Conservation (phyloP, 345 rosid species). For the Rhodamnia argentea region DNA sequence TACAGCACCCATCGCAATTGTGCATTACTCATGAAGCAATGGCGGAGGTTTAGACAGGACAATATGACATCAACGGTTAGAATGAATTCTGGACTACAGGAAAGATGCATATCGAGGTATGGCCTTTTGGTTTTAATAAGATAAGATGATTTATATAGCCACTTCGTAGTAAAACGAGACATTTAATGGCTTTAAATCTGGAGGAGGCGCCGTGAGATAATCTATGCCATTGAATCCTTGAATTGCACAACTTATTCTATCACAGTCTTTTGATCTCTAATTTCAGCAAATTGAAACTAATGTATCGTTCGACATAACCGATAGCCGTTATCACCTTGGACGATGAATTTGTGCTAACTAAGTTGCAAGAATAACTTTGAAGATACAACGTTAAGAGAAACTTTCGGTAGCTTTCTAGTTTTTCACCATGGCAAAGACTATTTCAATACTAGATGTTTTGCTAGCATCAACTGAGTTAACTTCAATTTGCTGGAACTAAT, state of each 20-base stretch:
- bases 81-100: not conserved
- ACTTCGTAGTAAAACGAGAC: not conserved
- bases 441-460: not conserved
- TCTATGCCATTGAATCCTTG: not conserved
- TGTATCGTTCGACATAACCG: accelerated
- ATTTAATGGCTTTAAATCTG: not conserved
- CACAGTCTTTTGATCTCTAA: not conserved
- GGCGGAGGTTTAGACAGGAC: not conserved
- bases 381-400: not conserved
- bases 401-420: accelerated
- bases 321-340: not conserved
- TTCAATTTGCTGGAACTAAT: not conserved
- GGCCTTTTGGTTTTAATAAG: not conserved
- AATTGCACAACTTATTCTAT: not conserved
- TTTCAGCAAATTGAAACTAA: not conserved
- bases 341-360: not conserved
- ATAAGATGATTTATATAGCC: not conserved
- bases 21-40: not conserved
- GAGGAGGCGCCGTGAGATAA: not conserved
- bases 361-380: not conserved
- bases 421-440: not conserved
- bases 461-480: not conserved
- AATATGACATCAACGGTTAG: not conserved
- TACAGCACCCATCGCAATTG: not conserved
- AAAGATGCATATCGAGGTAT: not conserved